Conservation (phyloP, 2,329 filamentous ascomycete genomes). For the Lasiodiplodia hormozganensis region DNA sequence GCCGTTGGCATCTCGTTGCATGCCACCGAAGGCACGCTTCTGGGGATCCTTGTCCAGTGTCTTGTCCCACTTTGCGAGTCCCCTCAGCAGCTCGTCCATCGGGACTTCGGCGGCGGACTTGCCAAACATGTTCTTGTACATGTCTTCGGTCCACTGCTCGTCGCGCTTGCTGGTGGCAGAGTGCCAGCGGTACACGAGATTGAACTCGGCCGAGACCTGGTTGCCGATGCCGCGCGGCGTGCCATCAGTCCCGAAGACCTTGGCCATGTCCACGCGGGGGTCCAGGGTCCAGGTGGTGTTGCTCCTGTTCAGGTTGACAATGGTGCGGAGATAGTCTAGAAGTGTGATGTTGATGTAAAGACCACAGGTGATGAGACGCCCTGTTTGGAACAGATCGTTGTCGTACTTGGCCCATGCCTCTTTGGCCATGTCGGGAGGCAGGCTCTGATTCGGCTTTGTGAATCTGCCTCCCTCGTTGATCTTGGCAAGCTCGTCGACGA, state of each 20-base stretch:
- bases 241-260: slow-evolving; percentile 60
- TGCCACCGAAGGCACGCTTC: slow-evolving; percentile 70
- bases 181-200: slow-evolving; percentile 86
- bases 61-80: slow-evolving; percentile 67
- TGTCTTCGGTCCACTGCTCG: slow-evolving; percentile 75
- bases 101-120: slow-evolving; percentile 63
- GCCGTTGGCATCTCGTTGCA: slow-evolving; percentile 69
- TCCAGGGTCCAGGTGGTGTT: slow-evolving; percentile 83
- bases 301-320: slow-evolving; percentile 72
- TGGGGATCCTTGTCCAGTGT: slow-evolving; percentile 68
- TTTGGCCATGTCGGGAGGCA: slow-evolving; percentile 40
- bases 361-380: slow-evolving; percentile 57
- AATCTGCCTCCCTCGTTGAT: slow-evolving; percentile 87
- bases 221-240: slow-evolving; percentile 78
- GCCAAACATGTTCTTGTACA: slow-evolving; percentile 35
- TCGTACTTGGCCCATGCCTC: slow-evolving; percentile 50
- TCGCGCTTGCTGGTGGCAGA: slow-evolving; percentile 76
- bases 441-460: slow-evolving; percentile 62
- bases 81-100: slow-evolving; percentile 65
- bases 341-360: slow-evolving; percentile 70
- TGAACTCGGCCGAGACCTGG: slow-evolving; percentile 84
- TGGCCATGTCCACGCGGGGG: slow-evolving; percentile 71
- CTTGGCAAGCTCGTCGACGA: slow-evolving; percentile 75
- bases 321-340: slow-evolving; percentile 79
- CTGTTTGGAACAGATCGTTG: slow-evolving; percentile 55